A percentile compares a stretch with the other conserved stretches of the same genome.
Evolutionary conservation across 495 filamentous ascomycete species (phyloP).

Genomic region (Aspergillus egyptiacus): DNA sequence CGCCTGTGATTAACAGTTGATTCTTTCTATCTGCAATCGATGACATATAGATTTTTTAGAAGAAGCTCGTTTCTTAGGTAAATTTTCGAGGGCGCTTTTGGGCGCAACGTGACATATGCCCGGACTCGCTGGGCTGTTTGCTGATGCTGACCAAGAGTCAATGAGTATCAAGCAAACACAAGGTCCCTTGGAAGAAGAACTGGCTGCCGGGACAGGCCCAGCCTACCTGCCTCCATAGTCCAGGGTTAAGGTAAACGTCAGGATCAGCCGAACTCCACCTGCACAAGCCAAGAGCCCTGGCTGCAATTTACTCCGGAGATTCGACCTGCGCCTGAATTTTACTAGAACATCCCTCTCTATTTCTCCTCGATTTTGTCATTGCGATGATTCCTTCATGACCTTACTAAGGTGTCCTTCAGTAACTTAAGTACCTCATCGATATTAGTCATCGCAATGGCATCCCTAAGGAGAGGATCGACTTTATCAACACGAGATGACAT

Average conservation of each 20-base stretch:
- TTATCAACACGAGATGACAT: conserved; percentile 24
- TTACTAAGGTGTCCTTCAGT: background rate
- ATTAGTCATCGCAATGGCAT: conserved; percentile 9
- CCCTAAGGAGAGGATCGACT: background rate
- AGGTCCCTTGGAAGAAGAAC: background rate
- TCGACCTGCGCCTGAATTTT: too few relatives aligned
- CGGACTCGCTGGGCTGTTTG: too few relatives aligned
- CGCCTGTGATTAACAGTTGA: background rate
- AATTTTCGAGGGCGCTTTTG: too few relatives aligned
- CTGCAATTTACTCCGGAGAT: too few relatives aligned
- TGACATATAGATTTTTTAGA: background rate
- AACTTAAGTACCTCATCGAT: background rate
- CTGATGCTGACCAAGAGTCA: background rate
- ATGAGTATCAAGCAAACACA: background rate
- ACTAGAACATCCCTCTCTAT: too few relatives aligned
- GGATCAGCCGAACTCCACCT: background rate
- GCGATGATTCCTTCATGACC: background rate
- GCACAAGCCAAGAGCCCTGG: too few relatives aligned
- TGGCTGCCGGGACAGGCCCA: background rate
- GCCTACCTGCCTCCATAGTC: too few relatives aligned
- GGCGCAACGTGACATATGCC: background rate
- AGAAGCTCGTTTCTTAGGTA: background rate
- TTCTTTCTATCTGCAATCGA: too few relatives aligned
- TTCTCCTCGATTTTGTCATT: background rate
- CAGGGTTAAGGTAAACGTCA: too few relatives aligned